Evolutionary conservation across 306 rosid species (phyloP).

Genomic region (Pyrus pyrifolia): DNA sequence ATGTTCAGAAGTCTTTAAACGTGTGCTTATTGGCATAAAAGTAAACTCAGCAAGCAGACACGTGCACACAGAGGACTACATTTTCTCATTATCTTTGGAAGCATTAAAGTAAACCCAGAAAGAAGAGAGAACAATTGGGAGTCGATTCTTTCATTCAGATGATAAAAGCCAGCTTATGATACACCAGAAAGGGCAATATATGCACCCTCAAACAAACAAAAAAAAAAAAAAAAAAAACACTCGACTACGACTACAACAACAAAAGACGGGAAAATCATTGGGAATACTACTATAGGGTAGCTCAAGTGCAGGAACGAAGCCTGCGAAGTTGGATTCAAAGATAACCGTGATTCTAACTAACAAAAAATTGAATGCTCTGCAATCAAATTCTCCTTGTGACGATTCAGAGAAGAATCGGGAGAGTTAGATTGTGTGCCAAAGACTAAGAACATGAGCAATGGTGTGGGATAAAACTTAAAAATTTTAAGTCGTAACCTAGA

Average conservation of each 20-base stretch:
- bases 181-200: constrained; percentile 35
- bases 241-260: constrained; percentile 22
- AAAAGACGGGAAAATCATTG: constrained; percentile 41
- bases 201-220: constrained; percentile 21
- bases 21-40: not conserved
- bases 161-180: constrained; percentile 38
- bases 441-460: not conserved
- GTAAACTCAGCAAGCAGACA: too few relatives aligned
- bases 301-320: constrained; percentile 39
- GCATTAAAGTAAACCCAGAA: not conserved
- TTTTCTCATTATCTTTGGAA: not conserved
- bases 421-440: constrained; percentile 37
- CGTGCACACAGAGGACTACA: not conserved
- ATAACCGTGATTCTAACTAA: constrained; percentile 38
- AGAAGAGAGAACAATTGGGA: constrained; percentile 9
- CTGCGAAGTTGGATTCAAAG: constrained; percentile 39
- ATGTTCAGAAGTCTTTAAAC: not conserved
- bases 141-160: constrained; percentile 35
- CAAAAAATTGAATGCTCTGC: constrained; percentile 44
- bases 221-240: not conserved
- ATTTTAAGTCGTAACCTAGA: too few relatives aligned
- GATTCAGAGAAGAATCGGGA: constrained; percentile 23
- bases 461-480: too few relatives aligned
- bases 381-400: constrained; percentile 24
- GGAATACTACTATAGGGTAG: constrained; percentile 28